Evolutionary conservation across 352 stramenopile species (phyloP), one percentile per base, ranked within the genome.

Genomic region (Pythium aquatile): DNA sequence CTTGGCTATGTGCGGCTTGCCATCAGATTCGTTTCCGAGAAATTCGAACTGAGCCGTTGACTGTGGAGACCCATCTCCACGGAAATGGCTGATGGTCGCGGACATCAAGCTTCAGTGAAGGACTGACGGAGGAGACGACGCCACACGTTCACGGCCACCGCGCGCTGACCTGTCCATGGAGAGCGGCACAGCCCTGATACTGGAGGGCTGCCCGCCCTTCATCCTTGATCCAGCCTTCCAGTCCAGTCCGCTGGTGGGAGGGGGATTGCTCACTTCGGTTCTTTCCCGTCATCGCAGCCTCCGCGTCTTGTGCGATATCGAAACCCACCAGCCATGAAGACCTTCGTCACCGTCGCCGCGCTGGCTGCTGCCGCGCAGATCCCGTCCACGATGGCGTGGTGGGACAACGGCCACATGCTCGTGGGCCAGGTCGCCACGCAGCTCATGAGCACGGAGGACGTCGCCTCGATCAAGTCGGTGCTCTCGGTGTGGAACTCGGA

Each of bases 391-490:
- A 55, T 65, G 26, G 67, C 56, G 9, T 78, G 68, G 68, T 78
- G 72, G 72, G 72, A 78, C 62, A 71, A 69, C 51, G 68, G 55
- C 37, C 72, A 78, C 72, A 76, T 76, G 72, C 60, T 74, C 44
- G 68, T 74, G 26, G 60, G 63, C 42, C 37, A 78, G 42, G 59
- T 78, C 35, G 72, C 72, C 24, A 54, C 72, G 30, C 68, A 76
- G 60, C 51, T 65, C 26, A 71, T 78, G 61, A 39, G 62, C 20
- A 10, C 52, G 16, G 40, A 66, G 35, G 72, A 78, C 44, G 28
- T 68, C 20, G 39, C 51, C 6, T 68, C 61, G 24, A 65, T 78
- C 53, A 63, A 72, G 59, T 17, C 20, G 8, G 53, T 78, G 29
- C 63, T 78, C 37, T 47, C 28, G 20, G 40, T 55, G 17, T 78